Base-by-base conservation (phyloP, 345 rosid genomes). In the Brassica carinata region DNA sequence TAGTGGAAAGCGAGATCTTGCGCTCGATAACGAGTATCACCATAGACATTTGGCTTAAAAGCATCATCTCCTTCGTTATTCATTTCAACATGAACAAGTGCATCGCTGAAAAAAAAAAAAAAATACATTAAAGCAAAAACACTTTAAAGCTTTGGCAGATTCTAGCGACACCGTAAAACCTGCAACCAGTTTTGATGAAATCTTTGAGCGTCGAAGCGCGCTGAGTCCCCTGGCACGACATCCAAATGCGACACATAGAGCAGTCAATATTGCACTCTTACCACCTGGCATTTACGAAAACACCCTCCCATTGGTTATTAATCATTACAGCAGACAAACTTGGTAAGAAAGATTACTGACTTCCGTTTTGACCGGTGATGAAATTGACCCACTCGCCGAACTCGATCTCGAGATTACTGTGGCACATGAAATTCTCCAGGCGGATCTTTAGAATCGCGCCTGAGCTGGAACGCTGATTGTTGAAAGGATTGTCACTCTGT, bases 361-460 rank as follows among this genome's bases (percentile, higher is more conserved):
- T 94, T 84, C 98, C 98, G 70, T 94, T 94, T 84, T 89, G 98
- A 23, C 98, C 98, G 67, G 98, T 91, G 81, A 94, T 85, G 87
- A 94, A 94, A 85, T 94, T 94, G 67, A 92, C 95, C 85, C 87
- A 88, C 48, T 89, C 89, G 79, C 95, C 83, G 51, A 94, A 88
- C 78, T 92, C 98, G 65, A 92, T 90, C 79, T 84, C 86, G 77
- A 94, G 90, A 62, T 84, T 86, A 75, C 85, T 84, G 65, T 92
- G 98, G 86, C 97, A 92, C 97, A 92, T 94, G 82, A 94, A 94
- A 74, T 94, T 92, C 87, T 91, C 95, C 69, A 92, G 79, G 40
- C 89, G 89, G 71, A 92, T 87, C 83, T 86, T 87, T 19, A 68
- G 71, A 29, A 94, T 83, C 1, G 87, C 87, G 38, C 97, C 97